Evolutionary conservation across 345 rosid species (phyloP), one percentile per base, ranked within the genome.

Genomic region (Citrus maxima): DNA sequence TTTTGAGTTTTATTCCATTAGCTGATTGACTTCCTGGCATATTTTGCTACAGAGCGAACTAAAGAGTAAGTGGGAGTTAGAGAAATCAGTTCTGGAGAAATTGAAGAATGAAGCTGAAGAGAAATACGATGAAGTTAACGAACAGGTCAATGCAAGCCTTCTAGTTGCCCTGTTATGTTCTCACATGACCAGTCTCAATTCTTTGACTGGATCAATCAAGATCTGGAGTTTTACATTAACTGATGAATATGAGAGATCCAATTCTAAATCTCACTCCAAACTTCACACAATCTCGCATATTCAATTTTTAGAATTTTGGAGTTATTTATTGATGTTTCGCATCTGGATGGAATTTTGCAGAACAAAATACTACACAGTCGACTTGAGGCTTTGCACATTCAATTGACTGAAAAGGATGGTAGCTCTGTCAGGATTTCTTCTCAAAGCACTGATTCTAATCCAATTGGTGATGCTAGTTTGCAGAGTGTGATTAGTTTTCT

Each of bases 401-500:
- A 88, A 78, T 78, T 89, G 76, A 95, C 98, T 49, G 95, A 91
- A 90, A 94, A 84, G 80, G 94, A 90, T 80, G 85, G 88, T 62
- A 77, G 37, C 71, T 86, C 87, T 84, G 88, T 81, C 74, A 88
- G 92, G 74, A 84, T 76, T 76, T 83, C 86, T 80, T 83, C 91
- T 73, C 84, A 80, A 66, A 81, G 81, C 79, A 51, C 78, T n/a
- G 76, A 30, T 73, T 60, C 87, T 6, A 94, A 88, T 83, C 78
- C 78, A 74, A 77, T 59, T 78, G 87, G 79, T 81, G 92, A 92
- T 86, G 34, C 86, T 79, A 91, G 93, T 68, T 87, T 93, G 88
- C 99, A 93, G 86, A 90, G 84, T 82, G 99, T 96, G 51, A 84
- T 96, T 72, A 90, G 77, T 80, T 93, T 94, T 87, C 92, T 96